Conservation (phyloP, 2,329 filamentous ascomycete genomes). For the Alternaria consortialis region DNA sequence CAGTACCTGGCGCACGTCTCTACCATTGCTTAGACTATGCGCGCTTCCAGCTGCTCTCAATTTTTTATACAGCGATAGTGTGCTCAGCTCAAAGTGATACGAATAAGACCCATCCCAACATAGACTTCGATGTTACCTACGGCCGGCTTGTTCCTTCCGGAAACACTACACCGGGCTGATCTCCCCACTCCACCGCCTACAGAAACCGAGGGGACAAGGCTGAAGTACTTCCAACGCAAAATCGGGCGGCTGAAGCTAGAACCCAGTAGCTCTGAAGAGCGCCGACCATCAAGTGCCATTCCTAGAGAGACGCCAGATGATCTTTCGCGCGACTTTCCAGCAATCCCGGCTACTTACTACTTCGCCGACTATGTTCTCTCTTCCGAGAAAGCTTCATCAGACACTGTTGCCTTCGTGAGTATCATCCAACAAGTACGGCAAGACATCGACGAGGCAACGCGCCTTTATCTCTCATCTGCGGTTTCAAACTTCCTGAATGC, state of each 20-base stretch:
- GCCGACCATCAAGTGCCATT: conserved; percentile 10
- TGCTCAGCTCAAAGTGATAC: not conserved
- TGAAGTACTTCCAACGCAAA: conserved; percentile 27
- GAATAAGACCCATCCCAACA: conserved; percentile 1
- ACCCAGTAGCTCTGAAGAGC: conserved; percentile 12
- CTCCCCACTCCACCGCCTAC: conserved; percentile 5
- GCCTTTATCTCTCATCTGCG: conserved; percentile 32
- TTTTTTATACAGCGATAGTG: conserved; percentile 5
- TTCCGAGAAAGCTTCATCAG: conserved; percentile 33
- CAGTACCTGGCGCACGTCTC: not conserved
- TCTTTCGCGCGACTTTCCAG: conserved; percentile 23
- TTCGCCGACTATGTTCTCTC: conserved; percentile 40
- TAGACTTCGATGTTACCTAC: conserved; percentile 16
- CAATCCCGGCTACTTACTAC: conserved; percentile 36
- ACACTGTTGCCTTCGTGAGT: conserved; percentile 33
- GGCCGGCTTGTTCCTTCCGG: conserved; percentile 32
- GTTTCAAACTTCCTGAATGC: conserved; percentile 34
- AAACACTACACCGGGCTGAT: conserved; percentile 23
- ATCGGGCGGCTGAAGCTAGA: conserved; percentile 16
- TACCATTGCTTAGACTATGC: not conserved
- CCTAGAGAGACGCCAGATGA: conserved; percentile 18
- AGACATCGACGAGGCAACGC: conserved; percentile 39
- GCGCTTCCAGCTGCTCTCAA: not conserved
- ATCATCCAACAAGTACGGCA: conserved; percentile 40
- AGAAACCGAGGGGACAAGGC: conserved; percentile 10